Conservation (phyloP, 1,284 basidiomycete genomes). For the Marasmius oreades region DNA sequence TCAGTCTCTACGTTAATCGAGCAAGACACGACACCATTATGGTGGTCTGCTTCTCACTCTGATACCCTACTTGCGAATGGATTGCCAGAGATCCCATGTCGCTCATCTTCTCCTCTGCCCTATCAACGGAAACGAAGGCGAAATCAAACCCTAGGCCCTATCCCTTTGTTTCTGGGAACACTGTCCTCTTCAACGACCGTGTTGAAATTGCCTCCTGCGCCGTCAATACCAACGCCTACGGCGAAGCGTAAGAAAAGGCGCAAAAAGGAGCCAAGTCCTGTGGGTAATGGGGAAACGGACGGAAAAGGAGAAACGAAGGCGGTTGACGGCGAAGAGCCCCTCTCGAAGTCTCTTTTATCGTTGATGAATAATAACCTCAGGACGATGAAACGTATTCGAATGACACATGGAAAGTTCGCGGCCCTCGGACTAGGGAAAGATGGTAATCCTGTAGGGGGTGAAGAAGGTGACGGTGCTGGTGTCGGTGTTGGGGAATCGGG, state of each 20-base stretch:
- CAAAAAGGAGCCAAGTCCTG: slow-evolving; percentile 28
- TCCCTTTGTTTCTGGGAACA: slow-evolving; percentile 4
- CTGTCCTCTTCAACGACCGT: slow-evolving; percentile 6
- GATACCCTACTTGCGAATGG: slow-evolving; percentile 62
- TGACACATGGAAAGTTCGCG: slow-evolving; percentile 66
- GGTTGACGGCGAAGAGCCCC: background rate
- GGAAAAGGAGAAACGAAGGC: background rate
- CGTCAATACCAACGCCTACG: slow-evolving; percentile 30
- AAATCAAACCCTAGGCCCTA: background rate
- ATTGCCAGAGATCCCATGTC: slow-evolving; percentile 51
- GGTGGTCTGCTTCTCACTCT: slow-evolving; percentile 71
- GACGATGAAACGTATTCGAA: slow-evolving; percentile 65
- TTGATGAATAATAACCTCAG: slow-evolving; percentile 74
- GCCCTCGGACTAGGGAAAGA: slow-evolving; percentile 34
- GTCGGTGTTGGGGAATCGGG: slow-evolving; percentile 13
- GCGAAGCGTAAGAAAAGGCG: slow-evolving; percentile 21
- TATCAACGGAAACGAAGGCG: slow-evolving; percentile 12
- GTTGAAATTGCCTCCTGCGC: slow-evolving; percentile 15
- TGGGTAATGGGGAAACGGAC: slow-evolving; percentile 4
- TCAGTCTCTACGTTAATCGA: slow-evolving; percentile 27
- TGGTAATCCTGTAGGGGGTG: slow-evolving; percentile 11
- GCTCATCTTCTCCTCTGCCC: slow-evolving; percentile 31
- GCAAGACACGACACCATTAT: slow-evolving; percentile 52
- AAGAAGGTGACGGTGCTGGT: slow-evolving; percentile 11
- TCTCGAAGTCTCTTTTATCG: slow-evolving; percentile 48